phyloP scores from a whole-genome alignment of 2,329 filamentous ascomycete genomes.

The Pseudocercospora macadamiae region DNA sequence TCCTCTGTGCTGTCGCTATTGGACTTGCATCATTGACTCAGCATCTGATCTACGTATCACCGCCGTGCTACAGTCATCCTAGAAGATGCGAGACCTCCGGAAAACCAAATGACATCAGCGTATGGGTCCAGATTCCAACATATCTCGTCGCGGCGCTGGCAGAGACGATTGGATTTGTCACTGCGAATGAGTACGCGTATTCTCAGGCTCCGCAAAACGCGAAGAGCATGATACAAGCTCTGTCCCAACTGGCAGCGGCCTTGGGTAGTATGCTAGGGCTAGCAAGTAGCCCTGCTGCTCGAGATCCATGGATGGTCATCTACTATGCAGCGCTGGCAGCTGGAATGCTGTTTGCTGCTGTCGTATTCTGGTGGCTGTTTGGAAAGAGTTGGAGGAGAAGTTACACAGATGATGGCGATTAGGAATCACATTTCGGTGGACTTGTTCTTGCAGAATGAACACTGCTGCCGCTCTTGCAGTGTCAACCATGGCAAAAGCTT shows the following conservation, averaged over 20 bases:
- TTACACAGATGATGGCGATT: neutral
- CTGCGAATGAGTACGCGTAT: slow-evolving; percentile 50
- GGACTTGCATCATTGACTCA: slow-evolving; percentile 25
- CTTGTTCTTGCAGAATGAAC: no score
- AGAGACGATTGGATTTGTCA: slow-evolving; percentile 49
- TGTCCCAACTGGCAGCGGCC: slow-evolving; percentile 39
- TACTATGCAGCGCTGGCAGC: slow-evolving; percentile 17
- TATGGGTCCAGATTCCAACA: slow-evolving; percentile 46
- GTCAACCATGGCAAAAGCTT: no score
- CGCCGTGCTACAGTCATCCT: slow-evolving; percentile 42
- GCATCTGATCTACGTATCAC: slow-evolving; percentile 36
- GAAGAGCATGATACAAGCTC: slow-evolving; percentile 43
- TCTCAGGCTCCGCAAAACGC: slow-evolving; percentile 48
- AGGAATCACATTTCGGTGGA: no score
- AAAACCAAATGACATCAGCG: slow-evolving; percentile 38
- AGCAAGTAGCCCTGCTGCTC: slow-evolving; percentile 34
- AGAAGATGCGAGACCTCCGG: slow-evolving; percentile 34
- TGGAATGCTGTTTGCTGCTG: slow-evolving; percentile 10
- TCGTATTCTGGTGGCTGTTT: slow-evolving; percentile 15
- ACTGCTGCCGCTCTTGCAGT: no score
- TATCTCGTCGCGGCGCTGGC: slow-evolving; percentile 45
- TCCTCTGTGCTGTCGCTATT: slow-evolving; percentile 16
- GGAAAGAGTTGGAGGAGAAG: neutral
- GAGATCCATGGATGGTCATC: slow-evolving; percentile 18
- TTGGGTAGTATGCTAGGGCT: slow-evolving; percentile 39